phyloP scores from a whole-genome alignment of 768 basidiomycete genomes.

The Asterophora lycoperdoides region DNA sequence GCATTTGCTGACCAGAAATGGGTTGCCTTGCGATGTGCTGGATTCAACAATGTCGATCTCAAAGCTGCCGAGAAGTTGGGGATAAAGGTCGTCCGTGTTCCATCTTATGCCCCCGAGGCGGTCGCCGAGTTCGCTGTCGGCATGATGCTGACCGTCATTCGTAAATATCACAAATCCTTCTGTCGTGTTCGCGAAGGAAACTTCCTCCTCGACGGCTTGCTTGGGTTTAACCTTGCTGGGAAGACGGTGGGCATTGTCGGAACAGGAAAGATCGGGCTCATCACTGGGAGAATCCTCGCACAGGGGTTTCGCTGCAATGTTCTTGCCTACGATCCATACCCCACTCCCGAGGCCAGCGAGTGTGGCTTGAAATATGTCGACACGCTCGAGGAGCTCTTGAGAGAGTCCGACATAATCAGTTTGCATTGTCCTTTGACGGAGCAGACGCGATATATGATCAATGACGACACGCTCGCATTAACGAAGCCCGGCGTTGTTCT shows the following conservation, averaged over 20 bases:
- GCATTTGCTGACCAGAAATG: conserved; percentile 28
- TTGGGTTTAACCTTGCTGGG: conserved; percentile 37
- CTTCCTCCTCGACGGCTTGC: conserved; percentile 40
- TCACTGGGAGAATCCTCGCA: conserved; percentile 38
- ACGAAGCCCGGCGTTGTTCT: conserved; percentile 39
- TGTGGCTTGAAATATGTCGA: conserved; percentile 36
- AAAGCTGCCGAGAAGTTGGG: conserved; percentile 23
- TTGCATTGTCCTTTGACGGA: conserved; percentile 38
- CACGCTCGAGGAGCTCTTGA: conserved; percentile 31
- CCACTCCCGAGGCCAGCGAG: conserved; percentile 28
- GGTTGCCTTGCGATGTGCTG: conserved; percentile 37
- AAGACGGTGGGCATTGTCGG: conserved; percentile 44
- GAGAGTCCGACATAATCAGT: conserved; percentile 36
- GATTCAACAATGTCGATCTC: conserved; percentile 41
- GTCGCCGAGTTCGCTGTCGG: conserved; percentile 43
- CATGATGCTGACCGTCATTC: conserved; percentile 42
- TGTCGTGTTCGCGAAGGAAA: conserved; percentile 43
- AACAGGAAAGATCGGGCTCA: conserved; percentile 39
- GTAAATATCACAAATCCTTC: conserved; percentile 45
- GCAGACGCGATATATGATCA: conserved; percentile 37
- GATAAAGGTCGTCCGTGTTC: conserved; percentile 38
- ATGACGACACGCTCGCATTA: conserved; percentile 32
- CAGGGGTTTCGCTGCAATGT: conserved; percentile 37
- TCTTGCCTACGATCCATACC: conserved; percentile 38
- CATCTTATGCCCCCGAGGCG: conserved; percentile 41